These are phyloP conservation scores for Phanerodontia chrysosporium DNA, from an alignment of 768 basidiomycete species.

Conservation along the genomic window DNA sequence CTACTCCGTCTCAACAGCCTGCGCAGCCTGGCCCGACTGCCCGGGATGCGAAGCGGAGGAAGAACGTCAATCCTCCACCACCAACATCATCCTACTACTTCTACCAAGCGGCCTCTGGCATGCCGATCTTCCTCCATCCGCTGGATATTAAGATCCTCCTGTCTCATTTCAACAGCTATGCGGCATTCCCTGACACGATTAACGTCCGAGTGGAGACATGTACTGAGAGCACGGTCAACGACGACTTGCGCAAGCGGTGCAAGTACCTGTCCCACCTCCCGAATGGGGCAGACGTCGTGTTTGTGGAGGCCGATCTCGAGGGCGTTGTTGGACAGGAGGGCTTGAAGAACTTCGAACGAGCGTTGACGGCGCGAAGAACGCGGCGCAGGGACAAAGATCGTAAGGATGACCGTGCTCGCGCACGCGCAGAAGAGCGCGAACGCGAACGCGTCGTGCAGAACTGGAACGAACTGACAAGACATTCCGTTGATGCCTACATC, in stretches of 20 bases:
- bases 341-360: slow-evolving; percentile 77
- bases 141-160: slow-evolving; percentile 92
- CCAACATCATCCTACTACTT: slow-evolving; percentile 91
- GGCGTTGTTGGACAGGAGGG: slow-evolving; percentile 73
- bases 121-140: slow-evolving; percentile 90
- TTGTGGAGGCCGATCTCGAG: slow-evolving; percentile 83
- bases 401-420: slow-evolving; percentile 84
- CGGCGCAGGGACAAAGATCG: slow-evolving; percentile 77
- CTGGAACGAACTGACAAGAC: slow-evolving; percentile 18
- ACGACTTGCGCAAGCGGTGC: slow-evolving; percentile 90
- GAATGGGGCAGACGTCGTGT: slow-evolving; percentile 88
- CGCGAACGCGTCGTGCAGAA: slow-evolving; percentile 33
- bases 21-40: slow-evolving; percentile 23
- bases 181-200: slow-evolving; percentile 81
- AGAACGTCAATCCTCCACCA: slow-evolving; percentile 82
- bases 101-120: slow-evolving; percentile 91
- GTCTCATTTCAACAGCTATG: slow-evolving; percentile 76
- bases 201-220: slow-evolving; percentile 74
- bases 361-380: slow-evolving; percentile 69
- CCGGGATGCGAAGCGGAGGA: slow-evolving; percentile 54
- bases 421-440: slow-evolving; percentile 74
- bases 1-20: slow-evolving; percentile 7
- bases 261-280: slow-evolving; percentile 94
- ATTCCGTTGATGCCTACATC: slow-evolving; percentile 13
- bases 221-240: slow-evolving; percentile 79